phyloP scores from a whole-genome alignment of 805 yeast genomes.

The Wickerhamomyces xylosicus region DNA sequence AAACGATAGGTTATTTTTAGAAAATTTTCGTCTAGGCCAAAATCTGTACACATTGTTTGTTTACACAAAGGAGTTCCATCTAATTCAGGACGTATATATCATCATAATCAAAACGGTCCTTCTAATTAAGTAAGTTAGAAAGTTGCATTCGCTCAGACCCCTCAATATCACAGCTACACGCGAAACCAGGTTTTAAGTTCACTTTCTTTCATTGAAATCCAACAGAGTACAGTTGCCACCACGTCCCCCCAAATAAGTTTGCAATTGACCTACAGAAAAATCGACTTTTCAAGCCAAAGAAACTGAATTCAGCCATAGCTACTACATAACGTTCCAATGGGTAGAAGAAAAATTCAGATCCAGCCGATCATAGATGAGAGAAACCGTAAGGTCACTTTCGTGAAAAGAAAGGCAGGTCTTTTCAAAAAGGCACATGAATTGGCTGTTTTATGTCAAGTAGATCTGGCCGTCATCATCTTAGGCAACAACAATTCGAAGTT shows the following conservation, averaged over 20 bases:
- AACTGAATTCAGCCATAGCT: no score
- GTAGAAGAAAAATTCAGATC: constrained; percentile 92
- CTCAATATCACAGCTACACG: no score
- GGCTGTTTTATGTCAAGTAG: constrained; percentile 86
- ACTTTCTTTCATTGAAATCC: neutral
- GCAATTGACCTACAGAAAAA: no score
- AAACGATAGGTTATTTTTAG: neutral
- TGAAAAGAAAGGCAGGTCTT: constrained; percentile 88
- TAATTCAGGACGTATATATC: no score
- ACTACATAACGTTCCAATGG: no score
- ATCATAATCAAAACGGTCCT: no score
- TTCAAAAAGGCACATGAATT: constrained; percentile 57
- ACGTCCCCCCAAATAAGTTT: no score
- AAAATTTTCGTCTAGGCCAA: neutral
- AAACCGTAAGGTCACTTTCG: constrained; percentile 78
- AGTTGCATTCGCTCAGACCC: no score
- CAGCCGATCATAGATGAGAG: constrained; percentile 87
- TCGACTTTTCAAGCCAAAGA: no score
- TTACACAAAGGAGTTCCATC: no score
- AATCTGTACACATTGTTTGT: no score
- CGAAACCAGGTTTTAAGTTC: neutral
- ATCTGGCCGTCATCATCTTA: constrained; percentile 79
- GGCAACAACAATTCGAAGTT: constrained; percentile 70
- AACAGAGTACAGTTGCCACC: neutral
- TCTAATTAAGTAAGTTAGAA: no score